Conservation (phyloP, 768 basidiomycete genomes). For the Hygrophoropsis aurantiaca region DNA sequence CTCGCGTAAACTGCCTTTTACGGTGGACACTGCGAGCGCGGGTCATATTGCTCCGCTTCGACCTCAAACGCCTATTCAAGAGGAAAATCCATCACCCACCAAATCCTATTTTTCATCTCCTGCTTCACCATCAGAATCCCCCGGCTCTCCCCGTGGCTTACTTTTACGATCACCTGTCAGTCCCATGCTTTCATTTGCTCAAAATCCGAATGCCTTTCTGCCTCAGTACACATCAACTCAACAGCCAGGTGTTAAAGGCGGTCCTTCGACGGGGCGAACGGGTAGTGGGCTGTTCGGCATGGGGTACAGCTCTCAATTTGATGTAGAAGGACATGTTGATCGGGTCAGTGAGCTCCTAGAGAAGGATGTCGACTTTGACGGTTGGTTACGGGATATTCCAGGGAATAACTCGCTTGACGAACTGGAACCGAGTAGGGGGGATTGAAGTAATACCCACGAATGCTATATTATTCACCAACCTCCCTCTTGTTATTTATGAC, state of each 20-base stretch:
- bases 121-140: constrained; percentile 31
- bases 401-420: constrained; percentile 21
- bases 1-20: constrained; percentile 16
- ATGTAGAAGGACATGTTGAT: constrained; percentile 54
- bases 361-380: constrained; percentile 56
- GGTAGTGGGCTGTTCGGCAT: constrained; percentile 33
- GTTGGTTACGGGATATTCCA: constrained; percentile 47
- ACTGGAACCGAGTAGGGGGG: constrained; percentile 15
- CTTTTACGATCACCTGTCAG: constrained; percentile 34
- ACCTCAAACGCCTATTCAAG: no score
- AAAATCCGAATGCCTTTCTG: constrained; percentile 33
- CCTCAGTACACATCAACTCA: constrained; percentile 40
- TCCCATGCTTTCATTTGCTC: constrained; percentile 34
- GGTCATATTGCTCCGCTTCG: no score
- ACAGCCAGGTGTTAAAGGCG: constrained; percentile 8
- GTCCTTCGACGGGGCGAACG: constrained; percentile 12
- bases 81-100: constrained; percentile 27
- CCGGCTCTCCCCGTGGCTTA: constrained; percentile 19
- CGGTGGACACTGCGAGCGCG: no score
- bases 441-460: constrained; percentile 4
- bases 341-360: constrained; percentile 55
- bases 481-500: constrained; percentile 15
- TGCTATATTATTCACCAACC: constrained; percentile 11
- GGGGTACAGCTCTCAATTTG: constrained; percentile 59
- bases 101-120: constrained; percentile 39